Base-by-base conservation (phyloP, 1,284 basidiomycete genomes). In the Ceratobasidium sp. region DNA sequence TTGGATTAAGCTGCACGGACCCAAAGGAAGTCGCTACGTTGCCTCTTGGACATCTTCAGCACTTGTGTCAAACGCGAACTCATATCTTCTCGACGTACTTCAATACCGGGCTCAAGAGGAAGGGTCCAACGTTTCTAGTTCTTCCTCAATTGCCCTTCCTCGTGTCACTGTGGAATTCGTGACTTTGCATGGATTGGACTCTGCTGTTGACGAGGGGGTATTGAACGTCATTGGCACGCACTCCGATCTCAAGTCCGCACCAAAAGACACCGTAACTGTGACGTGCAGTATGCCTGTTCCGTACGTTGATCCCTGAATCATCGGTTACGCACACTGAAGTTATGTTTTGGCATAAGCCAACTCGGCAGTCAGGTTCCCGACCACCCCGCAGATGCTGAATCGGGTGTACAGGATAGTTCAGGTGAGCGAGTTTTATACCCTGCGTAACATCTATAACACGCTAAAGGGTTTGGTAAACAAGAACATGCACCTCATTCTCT, bases 1-100 rank as follows among this genome's bases (percentile, higher is more conserved):
- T 4, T 67, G 65, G 65, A 67, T 67, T 11, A 36, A 33, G 7
- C 54, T 22, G 8, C 65, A 67, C n/a, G 24, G 65, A 24, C 19
- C 19, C 19, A 6, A 50, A 1, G 65, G 65, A 3, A 48, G 41
- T 5, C 48, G 50, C 11, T 41, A 54, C n/a, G 65, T 67, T 3
- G 6, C 2, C 5, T 67, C 65, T 2, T 67, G 65, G 65, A 31
- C 9, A 9, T 19, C 65, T 7, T 5, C 31, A 7, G 14, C 24
- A 9, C 51, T 67, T 22, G 36, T 67, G 5, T 9, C 2, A 1
- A 27, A 33, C 7, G 65, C 65, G 8, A 67, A 67, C 44, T 1
- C 4, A 1, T 67, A 36, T 67, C 1, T 60, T 2, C 29, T 60
- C 1, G 67, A 56, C 1, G 27, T 60, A 2, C 27, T 60, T 17